phyloP scores from a whole-genome alignment of 129 eudicot species.

The Oenanthe sinensis region DNA sequence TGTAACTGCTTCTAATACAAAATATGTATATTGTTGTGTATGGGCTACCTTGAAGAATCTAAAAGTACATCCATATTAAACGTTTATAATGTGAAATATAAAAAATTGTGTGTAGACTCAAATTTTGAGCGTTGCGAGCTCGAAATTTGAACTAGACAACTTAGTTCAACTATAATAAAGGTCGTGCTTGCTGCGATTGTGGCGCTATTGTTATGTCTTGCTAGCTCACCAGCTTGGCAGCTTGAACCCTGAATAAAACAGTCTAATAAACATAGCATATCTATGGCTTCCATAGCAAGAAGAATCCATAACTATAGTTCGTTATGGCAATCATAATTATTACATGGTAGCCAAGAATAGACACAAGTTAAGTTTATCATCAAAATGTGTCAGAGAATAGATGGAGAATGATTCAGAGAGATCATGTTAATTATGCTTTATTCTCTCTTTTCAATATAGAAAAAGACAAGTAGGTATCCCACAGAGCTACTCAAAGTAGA shows the following conservation, averaged over 20 bases:
- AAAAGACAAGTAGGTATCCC: neutral
- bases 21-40: constrained; percentile 20
- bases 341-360: neutral
- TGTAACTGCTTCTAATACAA: constrained; percentile 4
- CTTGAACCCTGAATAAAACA: neutral
- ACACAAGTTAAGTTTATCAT: neutral
- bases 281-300: neutral
- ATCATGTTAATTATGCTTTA: neutral
- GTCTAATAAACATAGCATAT: neutral
- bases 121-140: neutral
- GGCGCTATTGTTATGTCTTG: neutral
- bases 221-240: neutral
- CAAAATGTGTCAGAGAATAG: neutral
- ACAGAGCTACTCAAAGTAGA: neutral
- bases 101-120: neutral
- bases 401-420: constrained; percentile 5
- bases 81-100: neutral
- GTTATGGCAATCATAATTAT: neutral
- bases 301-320: neutral
- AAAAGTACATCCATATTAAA: constrained; percentile 18
- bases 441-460: neutral
- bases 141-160: neutral
- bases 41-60: constrained; percentile 11
- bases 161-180: neutral
- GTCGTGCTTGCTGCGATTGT: neutral